Percentiles rank a stretch among this genome's conserved stretches.
Evolutionary conservation across 2,329 filamentous ascomycete species (phyloP).

Genomic region (Cryphonectria carpinicola): DNA sequence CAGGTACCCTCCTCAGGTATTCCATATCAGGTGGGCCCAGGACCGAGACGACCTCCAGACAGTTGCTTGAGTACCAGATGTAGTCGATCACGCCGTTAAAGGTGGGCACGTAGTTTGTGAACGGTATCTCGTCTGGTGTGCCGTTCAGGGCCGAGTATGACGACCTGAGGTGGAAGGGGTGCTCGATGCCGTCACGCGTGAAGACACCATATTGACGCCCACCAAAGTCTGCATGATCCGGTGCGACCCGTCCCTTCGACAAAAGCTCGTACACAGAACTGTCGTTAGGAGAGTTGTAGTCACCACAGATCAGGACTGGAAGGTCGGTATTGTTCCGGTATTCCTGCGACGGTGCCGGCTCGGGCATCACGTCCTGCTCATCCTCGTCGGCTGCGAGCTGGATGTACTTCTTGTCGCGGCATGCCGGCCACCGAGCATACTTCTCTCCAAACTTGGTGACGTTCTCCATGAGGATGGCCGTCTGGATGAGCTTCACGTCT

Average conservation of each 20-base stretch:
- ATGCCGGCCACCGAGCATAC: conserved; percentile 78
- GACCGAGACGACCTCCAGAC: conserved; percentile 79
- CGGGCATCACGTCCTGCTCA: conserved; percentile 58
- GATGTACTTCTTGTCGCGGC: conserved; percentile 76
- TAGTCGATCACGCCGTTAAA: conserved; percentile 95
- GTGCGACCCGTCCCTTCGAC: conserved; percentile 75
- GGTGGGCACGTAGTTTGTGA: conserved; percentile 96
- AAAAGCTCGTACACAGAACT: conserved; percentile 93
- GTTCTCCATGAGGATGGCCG: conserved; percentile 91
- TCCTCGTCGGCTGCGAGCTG: conserved; percentile 51
- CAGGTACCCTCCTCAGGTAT: conserved; percentile 84
- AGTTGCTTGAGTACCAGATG: conserved; percentile 95
- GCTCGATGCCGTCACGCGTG: conserved; percentile 87
- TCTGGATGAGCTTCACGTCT: conserved; percentile 96
- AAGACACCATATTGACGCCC: conserved; percentile 90
- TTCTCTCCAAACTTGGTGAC: conserved; percentile 84
- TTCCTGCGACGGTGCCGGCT: conserved; percentile 80
- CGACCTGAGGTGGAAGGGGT: conserved; percentile 92
- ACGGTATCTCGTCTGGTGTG: conserved; percentile 81
- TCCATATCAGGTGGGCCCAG: conserved; percentile 85
- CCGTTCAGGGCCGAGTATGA: conserved; percentile 83
- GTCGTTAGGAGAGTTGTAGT: conserved; percentile 89
- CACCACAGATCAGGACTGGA: conserved; percentile 87
- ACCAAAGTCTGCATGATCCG: conserved; percentile 78
- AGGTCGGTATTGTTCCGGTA: conserved; percentile 88